A percentile compares a stretch with the other conserved stretches of the same genome.
phyloP scores from a whole-genome alignment of 495 filamentous ascomycete species.

The Tuber aestivum region DNA sequence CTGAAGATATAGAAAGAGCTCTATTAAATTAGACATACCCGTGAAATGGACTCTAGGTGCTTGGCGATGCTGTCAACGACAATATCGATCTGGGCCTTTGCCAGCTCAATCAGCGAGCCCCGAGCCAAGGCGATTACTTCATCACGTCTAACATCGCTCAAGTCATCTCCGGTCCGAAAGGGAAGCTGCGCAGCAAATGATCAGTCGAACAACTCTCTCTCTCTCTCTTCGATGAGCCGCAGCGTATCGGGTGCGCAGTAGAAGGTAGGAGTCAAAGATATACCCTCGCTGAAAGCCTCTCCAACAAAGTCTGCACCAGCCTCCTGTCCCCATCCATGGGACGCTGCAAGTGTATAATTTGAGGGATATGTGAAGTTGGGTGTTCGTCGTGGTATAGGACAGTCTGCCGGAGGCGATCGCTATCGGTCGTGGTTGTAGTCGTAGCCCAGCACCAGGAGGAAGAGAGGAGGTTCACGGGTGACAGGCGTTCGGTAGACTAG shows the following conservation, averaged over 20 bases:
- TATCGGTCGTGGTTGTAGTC: not conserved
- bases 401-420: not conserved
- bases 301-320: constrained; percentile 59
- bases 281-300: constrained; percentile 60
- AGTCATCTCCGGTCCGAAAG: constrained; percentile 56
- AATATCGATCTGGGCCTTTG: constrained; percentile 50
- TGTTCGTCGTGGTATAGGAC: not conserved
- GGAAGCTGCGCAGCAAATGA: constrained; percentile 50
- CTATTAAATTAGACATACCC: constrained; percentile 21
- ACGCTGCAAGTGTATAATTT: constrained; percentile 4
- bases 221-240: constrained; percentile 8
- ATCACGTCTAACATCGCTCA: constrained; percentile 55
- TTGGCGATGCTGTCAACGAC: constrained; percentile 55
- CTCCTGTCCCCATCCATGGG: constrained; percentile 58
- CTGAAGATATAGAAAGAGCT: not conserved
- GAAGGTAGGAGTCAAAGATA: constrained; percentile 13
- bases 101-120: constrained; percentile 56
- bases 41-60: constrained; percentile 41
- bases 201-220: constrained; percentile 7
- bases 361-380: not conserved
- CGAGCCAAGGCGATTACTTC: constrained; percentile 57
- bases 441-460: not conserved
- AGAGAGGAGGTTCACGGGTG: not conserved
- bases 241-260: not conserved
- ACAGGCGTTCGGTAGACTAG: not conserved